Base-by-base conservation (phyloP, 306 rosid genomes). In the Quercus gilva region DNA sequence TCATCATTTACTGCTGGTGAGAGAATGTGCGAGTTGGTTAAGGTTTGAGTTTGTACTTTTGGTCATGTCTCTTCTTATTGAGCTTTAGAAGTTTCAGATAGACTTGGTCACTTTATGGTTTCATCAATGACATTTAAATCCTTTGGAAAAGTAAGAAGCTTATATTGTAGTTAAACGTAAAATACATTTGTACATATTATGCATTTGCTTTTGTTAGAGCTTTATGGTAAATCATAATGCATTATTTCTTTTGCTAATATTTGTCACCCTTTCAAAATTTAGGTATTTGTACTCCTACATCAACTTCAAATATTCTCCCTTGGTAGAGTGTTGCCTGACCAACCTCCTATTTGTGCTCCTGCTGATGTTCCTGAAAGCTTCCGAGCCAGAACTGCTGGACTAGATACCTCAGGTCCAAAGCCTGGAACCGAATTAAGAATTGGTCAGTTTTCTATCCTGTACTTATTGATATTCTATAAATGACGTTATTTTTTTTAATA, bases 201-300 rank as follows among this genome's bases (percentile, higher is more conserved):
- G 21, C 33, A 14, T 26, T 78, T 60, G 52, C 14, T n/a, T 19
- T 60, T n/a, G 17, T 5, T 19, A 26, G 43, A 67, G 19, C 17
- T 58, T 70, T 77, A 41, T 69, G 57, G 29, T 9, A 64, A 53
- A 73, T 60, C 53, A 41, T 33, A 29, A 31, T 55, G 31, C 31
- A 14, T 70, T 37, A 5, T 29, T 41, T 67, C 56, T 56, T 55
- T 63, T 41, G 53, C 78, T 67, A 79, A 71, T 69, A 37, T 59
- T 49, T 29, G 21, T 51, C 26, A 29, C 55, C 60, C 35, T 55
- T 74, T 79, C 80, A 71, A 55, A 79, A 79, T 69, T 77, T 80
- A 95, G 98, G 96, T 89, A 51, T 95, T 93, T 85, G 98, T 93
- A 58, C 92, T 95, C 60, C 88, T 87, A 26, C 93, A 93, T 84